phyloP scores from a whole-genome alignment of 495 filamentous ascomycete genomes.

The Penicillium angulare region DNA sequence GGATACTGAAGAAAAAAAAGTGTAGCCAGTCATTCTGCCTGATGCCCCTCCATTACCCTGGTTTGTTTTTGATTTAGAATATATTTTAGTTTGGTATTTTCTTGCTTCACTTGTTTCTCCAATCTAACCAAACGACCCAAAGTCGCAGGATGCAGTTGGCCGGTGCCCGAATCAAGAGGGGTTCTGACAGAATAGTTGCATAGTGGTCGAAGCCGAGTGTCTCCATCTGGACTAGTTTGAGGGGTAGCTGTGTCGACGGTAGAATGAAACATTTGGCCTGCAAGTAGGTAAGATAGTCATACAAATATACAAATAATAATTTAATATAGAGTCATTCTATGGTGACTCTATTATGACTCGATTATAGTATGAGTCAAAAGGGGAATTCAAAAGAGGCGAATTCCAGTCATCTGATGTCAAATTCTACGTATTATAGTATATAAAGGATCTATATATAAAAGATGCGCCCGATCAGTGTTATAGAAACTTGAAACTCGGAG shows the following conservation, averaged over 20 bases:
- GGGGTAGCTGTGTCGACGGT: conserved; percentile 16
- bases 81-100: neutral
- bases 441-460: no score
- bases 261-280: no score
- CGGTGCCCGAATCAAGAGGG: conserved; percentile 15
- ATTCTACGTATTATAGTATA: no score
- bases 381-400: no score
- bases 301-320: neutral
- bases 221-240: conserved; percentile 32
- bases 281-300: neutral
- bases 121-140: conserved; percentile 6
- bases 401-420: no score
- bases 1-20: neutral
- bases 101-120: neutral
- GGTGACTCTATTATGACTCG: no score
- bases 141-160: conserved; percentile 16
- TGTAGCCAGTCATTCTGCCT: neutral
- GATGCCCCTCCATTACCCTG: neutral
- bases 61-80: neutral
- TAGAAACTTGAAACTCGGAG: neutral
- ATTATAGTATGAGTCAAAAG: no score
- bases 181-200: no score
- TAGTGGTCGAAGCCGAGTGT: conserved; percentile 11
- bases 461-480: no score
- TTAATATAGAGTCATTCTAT: no score